These are phyloP conservation scores for Anethum foeniculum DNA, from an alignment of 140 eudicot genomes.

Conservation along the genomic window DNA sequence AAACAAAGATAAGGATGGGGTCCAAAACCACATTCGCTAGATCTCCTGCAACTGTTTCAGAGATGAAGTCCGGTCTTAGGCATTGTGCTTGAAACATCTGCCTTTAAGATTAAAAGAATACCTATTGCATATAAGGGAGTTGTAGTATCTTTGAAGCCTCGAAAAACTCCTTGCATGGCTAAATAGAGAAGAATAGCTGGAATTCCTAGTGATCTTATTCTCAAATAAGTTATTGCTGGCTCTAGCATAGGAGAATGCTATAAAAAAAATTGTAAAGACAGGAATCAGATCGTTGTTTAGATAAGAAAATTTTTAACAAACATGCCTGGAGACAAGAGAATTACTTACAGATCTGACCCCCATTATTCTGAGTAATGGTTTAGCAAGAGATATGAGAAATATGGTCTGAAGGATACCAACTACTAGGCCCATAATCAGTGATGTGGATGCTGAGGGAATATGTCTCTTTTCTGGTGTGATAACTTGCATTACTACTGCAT, in stretches of 20 bases:
- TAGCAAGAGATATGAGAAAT: constrained; percentile 40
- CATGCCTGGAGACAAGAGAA: too few relatives aligned
- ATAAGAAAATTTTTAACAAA: not conserved
- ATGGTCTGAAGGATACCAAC: constrained; percentile 44
- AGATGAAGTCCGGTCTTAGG: not conserved
- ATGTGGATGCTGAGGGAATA: constrained; percentile 68
- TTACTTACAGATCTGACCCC: constrained; percentile 53
- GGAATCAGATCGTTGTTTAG: not conserved
- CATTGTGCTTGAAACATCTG: not conserved
- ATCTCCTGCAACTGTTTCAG: constrained; percentile 56
- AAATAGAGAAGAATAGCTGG: constrained; percentile 63
- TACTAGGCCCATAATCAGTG: constrained; percentile 38
- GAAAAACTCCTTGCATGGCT: constrained; percentile 68
- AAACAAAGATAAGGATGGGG: constrained; percentile 62
- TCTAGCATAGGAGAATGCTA: constrained; percentile 53
- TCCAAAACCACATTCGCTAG: constrained; percentile 53
- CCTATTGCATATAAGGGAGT: constrained; percentile 80
- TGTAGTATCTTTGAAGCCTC: constrained; percentile 74
- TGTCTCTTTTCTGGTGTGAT: constrained; percentile 20
- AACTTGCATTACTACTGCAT: not conserved
- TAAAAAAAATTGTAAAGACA: not conserved
- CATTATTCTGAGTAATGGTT: constrained; percentile 46
- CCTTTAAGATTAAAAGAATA: constrained; percentile 5
- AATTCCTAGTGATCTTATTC: constrained; percentile 48
- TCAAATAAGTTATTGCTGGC: constrained; percentile 46